A percentile compares a stretch with the other conserved stretches of the same genome.
These are phyloP conservation scores for Stenocarpella maydis DNA, from an alignment of 2,329 filamentous ascomycete species.

Conservation along the genomic window DNA sequence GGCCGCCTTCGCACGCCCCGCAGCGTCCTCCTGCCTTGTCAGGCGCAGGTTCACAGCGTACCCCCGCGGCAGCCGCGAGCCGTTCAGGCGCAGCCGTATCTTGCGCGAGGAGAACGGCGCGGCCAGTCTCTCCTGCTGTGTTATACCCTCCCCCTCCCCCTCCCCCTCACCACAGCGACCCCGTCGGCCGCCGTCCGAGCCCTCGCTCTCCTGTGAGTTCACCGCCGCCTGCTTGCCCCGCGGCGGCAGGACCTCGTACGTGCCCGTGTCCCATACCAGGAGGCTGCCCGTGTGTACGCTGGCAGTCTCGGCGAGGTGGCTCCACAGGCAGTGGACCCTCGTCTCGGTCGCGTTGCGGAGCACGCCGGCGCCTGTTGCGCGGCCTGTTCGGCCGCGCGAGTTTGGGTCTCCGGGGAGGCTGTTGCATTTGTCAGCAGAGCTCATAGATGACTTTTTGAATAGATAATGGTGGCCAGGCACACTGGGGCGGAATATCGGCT, in stretches of 20 bases:
- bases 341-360: conserved; percentile 70
- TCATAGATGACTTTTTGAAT: neutral
- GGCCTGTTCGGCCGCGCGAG: conserved; percentile 41
- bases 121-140: conserved; percentile 57
- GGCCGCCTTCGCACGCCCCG: conserved; percentile 30
- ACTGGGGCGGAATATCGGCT: too few species aligned
- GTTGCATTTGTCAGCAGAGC: neutral
- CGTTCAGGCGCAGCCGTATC: conserved; percentile 64
- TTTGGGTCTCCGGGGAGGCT: conserved; percentile 66
- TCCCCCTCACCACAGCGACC: neutral
- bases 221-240: conserved; percentile 42
- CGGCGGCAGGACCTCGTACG: conserved; percentile 61
- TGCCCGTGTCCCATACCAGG: conserved; percentile 70
- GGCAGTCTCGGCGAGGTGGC: conserved; percentile 68
- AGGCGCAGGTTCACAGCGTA: conserved; percentile 65
- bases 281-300: conserved; percentile 63
- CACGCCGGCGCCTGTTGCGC: conserved; percentile 44
- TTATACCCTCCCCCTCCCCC: conserved; percentile 31
- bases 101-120: conserved; percentile 62
- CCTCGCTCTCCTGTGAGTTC: conserved; percentile 37
- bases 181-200: too few species aligned
- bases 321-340: conserved; percentile 68
- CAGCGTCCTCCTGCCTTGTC: conserved; percentile 43
- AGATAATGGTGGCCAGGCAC: too few species aligned
- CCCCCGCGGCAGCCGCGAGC: conserved; percentile 58